Evolutionary conservation across 2,329 filamentous ascomycete species (phyloP).

Genomic region (Didymella segeticola): DNA sequence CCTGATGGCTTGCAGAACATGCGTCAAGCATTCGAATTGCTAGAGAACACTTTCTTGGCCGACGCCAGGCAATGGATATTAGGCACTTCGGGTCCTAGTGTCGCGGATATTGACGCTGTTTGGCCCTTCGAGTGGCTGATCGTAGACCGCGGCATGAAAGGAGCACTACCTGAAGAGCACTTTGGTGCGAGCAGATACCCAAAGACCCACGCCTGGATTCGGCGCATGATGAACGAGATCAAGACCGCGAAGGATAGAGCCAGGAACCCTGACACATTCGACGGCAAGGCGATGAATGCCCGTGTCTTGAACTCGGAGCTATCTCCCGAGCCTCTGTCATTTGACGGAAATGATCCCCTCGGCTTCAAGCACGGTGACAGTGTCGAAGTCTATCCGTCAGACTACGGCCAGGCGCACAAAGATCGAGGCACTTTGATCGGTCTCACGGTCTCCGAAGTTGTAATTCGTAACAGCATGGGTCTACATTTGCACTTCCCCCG

Average conservation of each 20-base stretch:
- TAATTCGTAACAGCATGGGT: constrained; percentile 34
- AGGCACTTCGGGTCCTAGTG: constrained; percentile 57
- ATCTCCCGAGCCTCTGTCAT: constrained; percentile 53
- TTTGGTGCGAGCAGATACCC: constrained; percentile 64
- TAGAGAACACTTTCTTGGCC: constrained; percentile 68
- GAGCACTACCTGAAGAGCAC: constrained; percentile 60
- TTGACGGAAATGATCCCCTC: constrained; percentile 60
- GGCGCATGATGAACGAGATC: constrained; percentile 62
- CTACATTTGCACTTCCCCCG: constrained; percentile 49
- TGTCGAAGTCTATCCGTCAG: constrained; percentile 54
- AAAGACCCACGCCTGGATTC: constrained; percentile 69
- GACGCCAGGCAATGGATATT: constrained; percentile 73
- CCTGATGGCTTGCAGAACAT: constrained; percentile 66
- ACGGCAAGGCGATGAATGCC: constrained; percentile 45
- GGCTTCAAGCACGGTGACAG: constrained; percentile 60
- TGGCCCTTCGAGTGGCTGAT: constrained; percentile 73
- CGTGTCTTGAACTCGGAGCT: constrained; percentile 54
- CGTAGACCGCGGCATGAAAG: constrained; percentile 52
- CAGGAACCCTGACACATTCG: constrained; percentile 52
- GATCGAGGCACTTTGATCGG: constrained; percentile 38
- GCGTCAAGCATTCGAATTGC: constrained; percentile 60
- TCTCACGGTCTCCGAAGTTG: constrained; percentile 36
- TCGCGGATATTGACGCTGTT: constrained; percentile 73
- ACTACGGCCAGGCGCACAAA: constrained; percentile 41
- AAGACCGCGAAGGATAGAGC: constrained; percentile 48